Percentiles rank a stretch among this genome's conserved stretches.
Conservation (phyloP, 345 rosid species). For the Microcos paniculata region DNA sequence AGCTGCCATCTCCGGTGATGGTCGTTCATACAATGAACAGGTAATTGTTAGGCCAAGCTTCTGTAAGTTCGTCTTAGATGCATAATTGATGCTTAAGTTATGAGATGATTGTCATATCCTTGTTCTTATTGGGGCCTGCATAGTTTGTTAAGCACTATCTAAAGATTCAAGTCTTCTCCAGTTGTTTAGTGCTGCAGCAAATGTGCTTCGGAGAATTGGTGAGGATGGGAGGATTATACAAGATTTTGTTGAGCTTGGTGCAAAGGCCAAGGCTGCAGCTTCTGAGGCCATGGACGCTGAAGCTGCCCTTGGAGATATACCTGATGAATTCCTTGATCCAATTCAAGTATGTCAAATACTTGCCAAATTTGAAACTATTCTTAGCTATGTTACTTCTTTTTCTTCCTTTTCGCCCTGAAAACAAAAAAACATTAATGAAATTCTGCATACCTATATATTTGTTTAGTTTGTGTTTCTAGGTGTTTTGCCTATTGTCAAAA, state of each 20-base stretch:
- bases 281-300: constrained; percentile 95
- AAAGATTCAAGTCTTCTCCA: constrained; percentile 29
- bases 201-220: constrained; percentile 74
- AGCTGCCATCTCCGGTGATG: constrained; percentile 90
- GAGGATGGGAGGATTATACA: constrained; percentile 71
- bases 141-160: constrained; percentile 18
- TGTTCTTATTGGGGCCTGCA: background rate
- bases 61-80: no score
- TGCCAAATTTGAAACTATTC: background rate
- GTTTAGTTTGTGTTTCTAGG: background rate
- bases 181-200: constrained; percentile 90
- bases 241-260: constrained; percentile 78
- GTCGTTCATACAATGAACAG: constrained; percentile 95
- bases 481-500: background rate
- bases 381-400: background rate
- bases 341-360: constrained; percentile 56
- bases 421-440: background rate
- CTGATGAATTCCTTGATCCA: constrained; percentile 99
- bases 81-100: no score
- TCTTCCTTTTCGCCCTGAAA: background rate
- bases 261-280: constrained; percentile 85
- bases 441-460: background rate
- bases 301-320: constrained; percentile 92
- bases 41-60: constrained; percentile 33
- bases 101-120: background rate